A percentile compares a stretch with the other conserved stretches of the same genome.
Evolutionary conservation across 371 early-diverging fungal species (phyloP).

Genomic region (Mucor ambiguus): DNA sequence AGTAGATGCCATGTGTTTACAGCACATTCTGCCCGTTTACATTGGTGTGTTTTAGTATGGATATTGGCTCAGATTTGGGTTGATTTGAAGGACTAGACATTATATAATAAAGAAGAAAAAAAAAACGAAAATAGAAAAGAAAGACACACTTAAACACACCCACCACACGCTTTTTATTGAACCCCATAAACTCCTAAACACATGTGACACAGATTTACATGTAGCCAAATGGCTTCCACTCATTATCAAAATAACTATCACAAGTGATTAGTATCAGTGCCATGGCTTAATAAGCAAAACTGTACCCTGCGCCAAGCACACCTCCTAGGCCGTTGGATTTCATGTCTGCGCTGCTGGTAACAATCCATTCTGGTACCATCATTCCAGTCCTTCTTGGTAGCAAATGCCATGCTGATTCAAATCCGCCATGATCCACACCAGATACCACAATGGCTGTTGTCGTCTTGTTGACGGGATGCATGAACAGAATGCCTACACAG

Average conservation of each 20-base stretch:
- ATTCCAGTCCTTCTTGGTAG: slow-evolving; percentile 57
- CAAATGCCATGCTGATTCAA: slow-evolving; percentile 44
- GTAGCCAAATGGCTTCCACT: slow-evolving; percentile 33
- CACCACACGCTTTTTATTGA: neutral
- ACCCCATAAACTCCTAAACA: neutral
- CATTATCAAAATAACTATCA: slow-evolving; percentile 28
- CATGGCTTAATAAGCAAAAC: neutral
- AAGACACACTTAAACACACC: neutral
- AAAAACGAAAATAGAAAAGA: neutral
- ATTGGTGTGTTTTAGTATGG: slow-evolving; percentile 13
- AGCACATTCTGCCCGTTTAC: neutral
- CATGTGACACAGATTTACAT: slow-evolving; percentile 5
- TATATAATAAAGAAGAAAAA: neutral
- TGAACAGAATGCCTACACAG: slow-evolving; percentile 40
- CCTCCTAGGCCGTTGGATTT: slow-evolving; percentile 52
- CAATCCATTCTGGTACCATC: slow-evolving; percentile 56
- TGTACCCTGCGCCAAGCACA: slow-evolving; percentile 53
- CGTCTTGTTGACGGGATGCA: slow-evolving; percentile 33
- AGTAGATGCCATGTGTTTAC: neutral
- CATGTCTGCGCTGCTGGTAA: slow-evolving; percentile 43
- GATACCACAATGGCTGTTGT: slow-evolving; percentile 46
- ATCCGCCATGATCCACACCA: slow-evolving; percentile 43
- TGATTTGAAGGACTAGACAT: neutral
- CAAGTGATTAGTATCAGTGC: neutral
- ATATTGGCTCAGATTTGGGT: slow-evolving; percentile 9